Conservation (phyloP, 805 yeast genomes). For the Yamadazyma endophytica region DNA sequence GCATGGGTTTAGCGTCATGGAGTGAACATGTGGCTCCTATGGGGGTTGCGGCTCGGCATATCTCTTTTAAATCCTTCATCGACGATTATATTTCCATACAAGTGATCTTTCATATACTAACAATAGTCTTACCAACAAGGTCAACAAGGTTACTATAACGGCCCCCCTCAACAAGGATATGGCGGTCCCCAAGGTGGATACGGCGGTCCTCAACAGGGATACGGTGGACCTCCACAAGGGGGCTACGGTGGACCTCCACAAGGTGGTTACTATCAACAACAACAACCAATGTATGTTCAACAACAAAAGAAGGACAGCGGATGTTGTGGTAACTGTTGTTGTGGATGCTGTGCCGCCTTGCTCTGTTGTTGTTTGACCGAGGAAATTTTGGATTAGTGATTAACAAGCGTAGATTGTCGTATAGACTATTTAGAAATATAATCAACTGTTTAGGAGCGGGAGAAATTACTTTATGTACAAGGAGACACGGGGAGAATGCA, state of each 20-base stretch:
- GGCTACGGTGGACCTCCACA: conserved; percentile 18
- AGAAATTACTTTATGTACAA: neutral
- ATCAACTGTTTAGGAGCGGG: no score
- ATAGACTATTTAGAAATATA: no score
- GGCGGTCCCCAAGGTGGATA: conserved; percentile 7
- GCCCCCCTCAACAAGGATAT: no score
- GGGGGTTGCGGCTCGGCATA: no score
- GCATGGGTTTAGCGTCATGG: no score
- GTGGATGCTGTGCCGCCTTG: conserved; percentile 38
- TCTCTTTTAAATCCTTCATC: no score
- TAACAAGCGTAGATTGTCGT: no score
- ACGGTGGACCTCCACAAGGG: conserved; percentile 15
- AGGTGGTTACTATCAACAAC: conserved; percentile 35
- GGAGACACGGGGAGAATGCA: neutral
- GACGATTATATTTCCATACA: no score
- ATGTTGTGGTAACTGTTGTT: conserved; percentile 29
- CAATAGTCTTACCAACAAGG: no score
- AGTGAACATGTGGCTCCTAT: no score
- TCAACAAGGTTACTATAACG: no score
- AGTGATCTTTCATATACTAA: no score
- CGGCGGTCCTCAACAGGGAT: conserved; percentile 11
- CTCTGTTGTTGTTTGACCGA: conserved; percentile 24
- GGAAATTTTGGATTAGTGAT: neutral
- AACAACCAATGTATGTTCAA: conserved; percentile 41
- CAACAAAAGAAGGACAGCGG: conserved; percentile 27